Evolutionary conservation across 306 rosid species (phyloP), one percentile per base, ranked within the genome.

Genomic region (Pachyrhizus erosus): DNA sequence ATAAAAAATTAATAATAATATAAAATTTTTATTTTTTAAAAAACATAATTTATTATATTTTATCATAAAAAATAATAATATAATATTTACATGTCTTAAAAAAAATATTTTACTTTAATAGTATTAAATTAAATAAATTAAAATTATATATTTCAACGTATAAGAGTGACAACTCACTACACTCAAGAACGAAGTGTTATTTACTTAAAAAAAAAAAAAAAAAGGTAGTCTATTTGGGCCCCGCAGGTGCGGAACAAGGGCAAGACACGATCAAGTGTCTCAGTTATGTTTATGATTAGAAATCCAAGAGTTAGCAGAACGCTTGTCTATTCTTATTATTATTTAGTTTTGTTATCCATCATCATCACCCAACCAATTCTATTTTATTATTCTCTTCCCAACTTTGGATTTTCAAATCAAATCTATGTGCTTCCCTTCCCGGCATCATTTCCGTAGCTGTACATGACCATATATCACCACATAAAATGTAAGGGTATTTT

Each of bases 341-440:
- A 57, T 57, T 23, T 57, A 23, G 33, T 57, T 4, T 57, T 31
- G 29, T 15, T 13, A 15, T 64, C 14, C 70, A 31, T 64, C 12
- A 7, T 31, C 43, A 15, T 31, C 4, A 54, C 61, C 4, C 9
- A 57, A 57, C 64, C 2, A 21, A 54, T 9, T 69, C n/a, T 43
- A 48, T 33, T 73, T 73, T 51, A 7, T 21, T 65, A 5, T 3
- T 64, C 4, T 3, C 34, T 33, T 52, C 4, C 55, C 74, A 73
- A 21, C 9, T 62, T 83, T 27, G 46, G 17, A 2, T 75, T 48
- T 73, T 48, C 33, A 69, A 67, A 54, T 48, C 33, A 69, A 67
- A 54, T 54, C 48, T 26, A 14, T 49, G 54, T 20, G 24, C 70
- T 60, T 77, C 26, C 52, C 70, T 60, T 77, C 26, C 52, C 21